A percentile compares a stretch with the other conserved stretches of the same genome.
Evolutionary conservation across 345 rosid genomes (phyloP).

Genomic region (Syzygium grande): DNA sequence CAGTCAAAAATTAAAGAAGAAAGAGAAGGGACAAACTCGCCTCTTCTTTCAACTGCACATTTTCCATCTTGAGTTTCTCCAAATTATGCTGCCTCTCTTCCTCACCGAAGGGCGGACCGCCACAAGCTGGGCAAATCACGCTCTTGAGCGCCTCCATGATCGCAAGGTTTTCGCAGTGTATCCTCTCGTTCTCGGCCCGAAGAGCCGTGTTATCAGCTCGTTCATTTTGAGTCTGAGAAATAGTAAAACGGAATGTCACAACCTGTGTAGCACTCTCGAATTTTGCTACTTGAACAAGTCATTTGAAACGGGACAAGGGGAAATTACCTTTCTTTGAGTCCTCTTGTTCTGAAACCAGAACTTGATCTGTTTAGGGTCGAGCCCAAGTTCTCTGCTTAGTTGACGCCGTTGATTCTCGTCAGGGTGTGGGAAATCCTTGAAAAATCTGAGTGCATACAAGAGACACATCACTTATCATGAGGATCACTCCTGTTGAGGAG

Average conservation of each 20-base stretch:
- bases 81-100: conserved; percentile 30
- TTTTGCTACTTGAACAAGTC: background rate
- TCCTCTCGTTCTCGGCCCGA: conserved; percentile 48
- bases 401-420: conserved; percentile 41
- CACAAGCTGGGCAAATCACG: conserved; percentile 56
- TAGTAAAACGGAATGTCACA: background rate
- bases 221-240: conserved; percentile 44
- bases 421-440: conserved; percentile 62
- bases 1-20: background rate
- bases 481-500: background rate
- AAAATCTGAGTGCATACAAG: conserved; percentile 23
- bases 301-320: background rate
- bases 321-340: conserved; percentile 53
- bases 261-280: background rate
- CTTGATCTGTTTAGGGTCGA: conserved; percentile 46
- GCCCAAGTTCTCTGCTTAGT: conserved; percentile 40
- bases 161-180: conserved; percentile 39
- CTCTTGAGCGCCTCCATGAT: conserved; percentile 44
- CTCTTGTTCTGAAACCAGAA: conserved; percentile 90
- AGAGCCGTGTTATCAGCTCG: conserved; percentile 37
- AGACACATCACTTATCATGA: background rate
- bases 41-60: conserved; percentile 37
- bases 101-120: conserved; percentile 49
- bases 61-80: conserved; percentile 35
- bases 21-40: conserved; percentile 11